Conservation (phyloP, 2,329 filamentous ascomycete species). For the Sordariomycetes sp. region DNA sequence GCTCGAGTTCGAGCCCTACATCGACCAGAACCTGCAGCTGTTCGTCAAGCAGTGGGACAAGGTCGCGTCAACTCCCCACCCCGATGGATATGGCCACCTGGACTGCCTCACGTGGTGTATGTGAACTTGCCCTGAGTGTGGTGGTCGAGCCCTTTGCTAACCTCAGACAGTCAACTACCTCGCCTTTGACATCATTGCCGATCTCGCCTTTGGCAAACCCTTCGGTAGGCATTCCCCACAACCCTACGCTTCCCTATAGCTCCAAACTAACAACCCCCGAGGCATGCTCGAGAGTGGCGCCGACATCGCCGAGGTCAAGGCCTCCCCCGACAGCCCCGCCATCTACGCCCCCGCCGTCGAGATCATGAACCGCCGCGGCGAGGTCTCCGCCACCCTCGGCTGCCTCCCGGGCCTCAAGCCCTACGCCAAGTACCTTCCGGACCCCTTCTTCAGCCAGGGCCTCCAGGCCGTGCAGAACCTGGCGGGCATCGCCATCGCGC, state of each 20-base stretch:
- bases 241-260: too few relatives aligned
- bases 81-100: conserved; percentile 46
- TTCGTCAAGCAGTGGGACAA: conserved; percentile 66
- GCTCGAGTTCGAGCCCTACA: conserved; percentile 79
- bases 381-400: conserved; percentile 74
- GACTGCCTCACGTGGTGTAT: conserved; percentile 66
- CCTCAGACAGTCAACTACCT: conserved; percentile 28
- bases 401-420: conserved; percentile 65
- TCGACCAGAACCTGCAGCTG: conserved; percentile 65
- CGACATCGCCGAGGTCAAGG: conserved; percentile 65
- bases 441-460: conserved; percentile 70
- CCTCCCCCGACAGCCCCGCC: conserved; percentile 46
- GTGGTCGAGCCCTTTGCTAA: background rate
- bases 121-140: conserved; percentile 6
- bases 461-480: conserved; percentile 67
- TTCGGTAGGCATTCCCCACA: conserved; percentile 43
- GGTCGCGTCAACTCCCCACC: conserved; percentile 35
- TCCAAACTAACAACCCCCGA: background rate
- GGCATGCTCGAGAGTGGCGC: conserved; percentile 50
- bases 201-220: conserved; percentile 39
- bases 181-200: conserved; percentile 39
- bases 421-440: conserved; percentile 69
- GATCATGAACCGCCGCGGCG: conserved; percentile 78
- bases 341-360: conserved; percentile 72
- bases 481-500: conserved; percentile 77